These are phyloP conservation scores for Globisporangium mamillatum DNA, from an alignment of 352 stramenopile genomes.

Conservation along the genomic window DNA sequence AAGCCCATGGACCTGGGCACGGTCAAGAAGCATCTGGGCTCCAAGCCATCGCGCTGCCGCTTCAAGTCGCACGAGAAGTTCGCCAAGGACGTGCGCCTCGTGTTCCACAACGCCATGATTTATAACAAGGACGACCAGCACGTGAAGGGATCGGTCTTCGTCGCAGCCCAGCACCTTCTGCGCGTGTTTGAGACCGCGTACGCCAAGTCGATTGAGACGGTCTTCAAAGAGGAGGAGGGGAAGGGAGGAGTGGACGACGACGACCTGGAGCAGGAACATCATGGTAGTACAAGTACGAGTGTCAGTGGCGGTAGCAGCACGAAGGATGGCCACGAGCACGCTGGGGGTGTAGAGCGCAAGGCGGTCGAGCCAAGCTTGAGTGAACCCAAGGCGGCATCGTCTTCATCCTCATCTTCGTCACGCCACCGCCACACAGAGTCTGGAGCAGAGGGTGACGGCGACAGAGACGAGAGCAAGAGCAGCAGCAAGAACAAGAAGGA, in stretches of 20 bases:
- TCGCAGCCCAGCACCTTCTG: slow-evolving; percentile 75
- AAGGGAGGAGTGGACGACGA: slow-evolving; percentile 5
- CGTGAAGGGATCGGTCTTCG: slow-evolving; percentile 76
- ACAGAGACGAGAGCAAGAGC: slow-evolving; percentile 19
- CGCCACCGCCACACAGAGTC: slow-evolving; percentile 10
- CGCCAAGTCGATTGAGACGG: slow-evolving; percentile 63
- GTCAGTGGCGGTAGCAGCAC: slow-evolving; percentile 10
- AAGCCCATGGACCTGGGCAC: slow-evolving; percentile 83
- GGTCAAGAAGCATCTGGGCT: slow-evolving; percentile 69
- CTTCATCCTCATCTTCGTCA: slow-evolving; percentile 9
- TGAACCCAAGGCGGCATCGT: slow-evolving; percentile 4
- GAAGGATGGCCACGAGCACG: slow-evolving; percentile 29
- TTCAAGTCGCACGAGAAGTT: slow-evolving; percentile 87
- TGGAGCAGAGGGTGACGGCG: neutral
- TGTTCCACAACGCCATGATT: slow-evolving; percentile 79
- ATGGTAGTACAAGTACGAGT: slow-evolving; percentile 15
- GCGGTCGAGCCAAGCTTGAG: neutral
- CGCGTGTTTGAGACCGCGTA: slow-evolving; percentile 83
- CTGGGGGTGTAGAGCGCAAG: slow-evolving; percentile 22
- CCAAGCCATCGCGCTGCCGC: slow-evolving; percentile 78
- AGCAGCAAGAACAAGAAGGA: slow-evolving; percentile 53
- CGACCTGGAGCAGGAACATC: slow-evolving; percentile 7
- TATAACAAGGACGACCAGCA: slow-evolving; percentile 80
- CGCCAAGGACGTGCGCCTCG: slow-evolving; percentile 72
- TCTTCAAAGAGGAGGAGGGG: slow-evolving; percentile 28